Conservation (phyloP, 306 rosid genomes). For the Herpetospermum pedunculosum region DNA sequence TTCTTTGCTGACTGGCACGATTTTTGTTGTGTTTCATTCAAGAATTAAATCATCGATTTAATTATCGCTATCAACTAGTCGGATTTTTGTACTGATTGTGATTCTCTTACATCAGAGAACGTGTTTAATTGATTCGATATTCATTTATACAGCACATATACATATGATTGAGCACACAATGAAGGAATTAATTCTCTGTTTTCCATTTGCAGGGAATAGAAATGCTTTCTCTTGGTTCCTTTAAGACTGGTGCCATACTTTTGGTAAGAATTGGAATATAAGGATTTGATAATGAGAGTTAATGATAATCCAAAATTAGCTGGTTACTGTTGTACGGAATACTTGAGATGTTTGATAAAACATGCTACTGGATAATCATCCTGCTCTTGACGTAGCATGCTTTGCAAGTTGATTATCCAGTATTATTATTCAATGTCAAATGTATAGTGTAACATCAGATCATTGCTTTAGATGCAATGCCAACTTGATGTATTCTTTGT, state of each 20-base stretch:
- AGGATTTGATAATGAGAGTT: background rate
- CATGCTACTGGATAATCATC: background rate
- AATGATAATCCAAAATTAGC: background rate
- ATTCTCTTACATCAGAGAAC: background rate
- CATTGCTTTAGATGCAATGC: background rate
- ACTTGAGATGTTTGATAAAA: background rate
- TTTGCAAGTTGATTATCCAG: background rate
- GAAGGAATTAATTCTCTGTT: constrained; percentile 7
- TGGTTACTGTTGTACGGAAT: background rate
- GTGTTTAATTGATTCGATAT: background rate
- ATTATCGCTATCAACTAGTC: background rate
- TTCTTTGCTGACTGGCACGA: background rate
- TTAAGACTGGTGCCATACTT: constrained; percentile 95
- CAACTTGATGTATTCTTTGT: background rate
- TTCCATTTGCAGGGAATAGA: constrained; percentile 74
- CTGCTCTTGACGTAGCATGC: background rate
- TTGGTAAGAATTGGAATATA: constrained; percentile 45
- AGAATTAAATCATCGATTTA: background rate
- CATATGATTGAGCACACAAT: background rate
- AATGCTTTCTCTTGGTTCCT: constrained; percentile 99
- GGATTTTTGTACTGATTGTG: background rate
- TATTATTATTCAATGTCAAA: background rate
- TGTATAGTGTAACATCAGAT: background rate
- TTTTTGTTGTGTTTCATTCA: background rate
- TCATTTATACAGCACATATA: background rate